Evolutionary conservation across 2,329 filamentous ascomycete genomes (phyloP).

Genomic region (Fusarium burgessii): DNA sequence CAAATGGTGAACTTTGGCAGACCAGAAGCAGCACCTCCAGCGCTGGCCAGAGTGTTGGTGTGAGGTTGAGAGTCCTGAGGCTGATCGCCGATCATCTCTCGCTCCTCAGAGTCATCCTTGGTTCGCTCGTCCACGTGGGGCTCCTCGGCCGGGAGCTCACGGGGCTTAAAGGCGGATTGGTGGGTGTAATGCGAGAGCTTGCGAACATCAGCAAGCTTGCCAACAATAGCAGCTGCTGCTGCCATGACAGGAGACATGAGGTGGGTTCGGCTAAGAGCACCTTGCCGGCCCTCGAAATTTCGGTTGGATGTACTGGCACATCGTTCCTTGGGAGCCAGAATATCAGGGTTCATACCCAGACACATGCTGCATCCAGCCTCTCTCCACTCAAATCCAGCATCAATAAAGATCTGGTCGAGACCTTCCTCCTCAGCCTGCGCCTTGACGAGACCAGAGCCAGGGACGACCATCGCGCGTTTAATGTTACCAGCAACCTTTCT

Average conservation of each 20-base stretch:
- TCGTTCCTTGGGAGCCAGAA: slow-evolving; percentile 89
- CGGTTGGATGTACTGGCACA: slow-evolving; percentile 97
- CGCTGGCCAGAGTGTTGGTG: slow-evolving; percentile 68
- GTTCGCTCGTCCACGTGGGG: slow-evolving; percentile 66
- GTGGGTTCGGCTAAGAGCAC: slow-evolving; percentile 90
- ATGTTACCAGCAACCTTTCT: slow-evolving; percentile 88
- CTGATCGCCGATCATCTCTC: slow-evolving; percentile 66
- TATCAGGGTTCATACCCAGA: slow-evolving; percentile 99
- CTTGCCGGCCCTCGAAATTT: slow-evolving; percentile 97
- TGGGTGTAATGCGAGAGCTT: slow-evolving; percentile 75
- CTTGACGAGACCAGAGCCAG: slow-evolving; percentile 95
- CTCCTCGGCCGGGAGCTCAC: slow-evolving; percentile 55
- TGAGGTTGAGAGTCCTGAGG: slow-evolving; percentile 74
- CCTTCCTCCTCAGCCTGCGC: slow-evolving; percentile 90
- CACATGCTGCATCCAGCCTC: slow-evolving; percentile 99
- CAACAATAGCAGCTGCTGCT: slow-evolving; percentile 87
- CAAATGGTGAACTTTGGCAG: slow-evolving; percentile 86
- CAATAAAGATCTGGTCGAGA: slow-evolving; percentile 89
- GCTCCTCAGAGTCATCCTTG: slow-evolving; percentile 63
- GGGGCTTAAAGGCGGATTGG: slow-evolving; percentile 71
- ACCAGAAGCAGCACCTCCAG: slow-evolving; percentile 65
- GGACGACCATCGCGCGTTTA: slow-evolving; percentile 95
- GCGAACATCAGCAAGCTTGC: slow-evolving; percentile 92
- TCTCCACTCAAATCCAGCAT: slow-evolving; percentile 97
- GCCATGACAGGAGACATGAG: slow-evolving; percentile 98